phyloP scores from a whole-genome alignment of 352 stramenopile genomes.

The Globisporangium acanthophoron region DNA sequence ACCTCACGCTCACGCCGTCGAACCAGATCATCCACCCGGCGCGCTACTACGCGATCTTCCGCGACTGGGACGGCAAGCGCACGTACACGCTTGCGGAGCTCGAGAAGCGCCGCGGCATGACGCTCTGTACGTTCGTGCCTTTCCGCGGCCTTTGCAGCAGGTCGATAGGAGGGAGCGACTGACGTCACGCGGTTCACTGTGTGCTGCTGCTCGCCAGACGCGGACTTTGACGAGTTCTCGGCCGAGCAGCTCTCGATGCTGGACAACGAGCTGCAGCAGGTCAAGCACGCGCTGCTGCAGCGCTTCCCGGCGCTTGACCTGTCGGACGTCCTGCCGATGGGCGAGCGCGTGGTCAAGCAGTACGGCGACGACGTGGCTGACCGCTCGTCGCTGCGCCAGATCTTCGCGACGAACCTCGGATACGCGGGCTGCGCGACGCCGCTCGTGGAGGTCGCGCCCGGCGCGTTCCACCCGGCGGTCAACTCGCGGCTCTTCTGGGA shows the following conservation, averaged over 20 bases:
- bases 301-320: constrained; percentile 89
- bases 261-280: constrained; percentile 92
- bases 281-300: constrained; percentile 87
- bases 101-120: constrained; percentile 82
- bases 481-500: constrained; percentile 90
- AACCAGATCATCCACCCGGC: constrained; percentile 94
- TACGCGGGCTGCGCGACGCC: constrained; percentile 88
- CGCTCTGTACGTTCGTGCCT: constrained; percentile 55
- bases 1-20: constrained; percentile 90
- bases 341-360: constrained; percentile 88
- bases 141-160: background rate
- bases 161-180: too few relatives aligned
- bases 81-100: constrained; percentile 84
- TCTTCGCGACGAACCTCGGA: constrained; percentile 89
- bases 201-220: constrained; percentile 34
- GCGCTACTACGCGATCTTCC: constrained; percentile 91
- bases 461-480: constrained; percentile 76
- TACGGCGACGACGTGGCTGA: constrained; percentile 90
- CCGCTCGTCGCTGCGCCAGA: constrained; percentile 82
- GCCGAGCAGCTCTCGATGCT: constrained; percentile 89
- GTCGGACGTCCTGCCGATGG: constrained; percentile 88
- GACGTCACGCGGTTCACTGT: too few relatives aligned
- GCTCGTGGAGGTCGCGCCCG: constrained; percentile 71
- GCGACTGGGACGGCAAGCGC: constrained; percentile 88
- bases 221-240: constrained; percentile 92